phyloP scores from a whole-genome alignment of 192 early-diverging fungal species.

The Jimgerdemannia lactiflua region DNA sequence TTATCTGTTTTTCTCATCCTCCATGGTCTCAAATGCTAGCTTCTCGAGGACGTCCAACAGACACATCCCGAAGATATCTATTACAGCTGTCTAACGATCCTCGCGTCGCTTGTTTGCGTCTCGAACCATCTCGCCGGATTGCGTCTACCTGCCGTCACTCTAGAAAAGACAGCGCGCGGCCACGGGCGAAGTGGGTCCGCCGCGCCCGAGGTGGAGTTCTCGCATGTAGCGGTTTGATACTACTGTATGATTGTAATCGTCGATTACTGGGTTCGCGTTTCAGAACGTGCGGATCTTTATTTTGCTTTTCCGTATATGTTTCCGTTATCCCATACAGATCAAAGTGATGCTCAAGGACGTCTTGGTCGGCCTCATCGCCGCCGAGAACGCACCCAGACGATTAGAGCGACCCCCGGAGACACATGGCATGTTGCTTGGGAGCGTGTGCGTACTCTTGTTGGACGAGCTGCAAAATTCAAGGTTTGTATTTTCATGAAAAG shows the following conservation, averaged over 20 bases:
- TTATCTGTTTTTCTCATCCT: not conserved
- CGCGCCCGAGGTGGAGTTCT: not conserved
- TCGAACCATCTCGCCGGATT: slow-evolving; percentile 27
- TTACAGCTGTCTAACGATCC: slow-evolving; percentile 42
- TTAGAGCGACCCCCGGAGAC: slow-evolving; percentile 24
- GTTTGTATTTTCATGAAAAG: not conserved
- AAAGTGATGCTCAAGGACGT: slow-evolving; percentile 32
- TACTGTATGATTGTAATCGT: too few species aligned
- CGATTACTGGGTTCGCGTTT: too few species aligned
- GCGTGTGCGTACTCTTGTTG: slow-evolving; percentile 22
- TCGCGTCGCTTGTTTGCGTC: slow-evolving; percentile 35
- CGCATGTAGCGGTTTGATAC: not conserved
- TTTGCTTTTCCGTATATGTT: not conserved
- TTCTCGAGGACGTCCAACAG: slow-evolving; percentile 9
- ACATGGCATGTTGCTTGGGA: slow-evolving; percentile 39
- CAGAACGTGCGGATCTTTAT: not conserved
- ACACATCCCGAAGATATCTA: slow-evolving; percentile 35
- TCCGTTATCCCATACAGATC: slow-evolving; percentile 7
- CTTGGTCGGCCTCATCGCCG: slow-evolving; percentile 20
- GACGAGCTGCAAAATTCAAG: slow-evolving; percentile 37
- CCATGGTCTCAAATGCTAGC: not conserved
- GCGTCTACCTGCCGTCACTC: not conserved
- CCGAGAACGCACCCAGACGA: slow-evolving; percentile 6
- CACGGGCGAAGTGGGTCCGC: not conserved
- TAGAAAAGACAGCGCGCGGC: not conserved